Evolutionary conservation across 2,329 filamentous ascomycete species (phyloP).

Genomic region (Aspergillus fructus): DNA sequence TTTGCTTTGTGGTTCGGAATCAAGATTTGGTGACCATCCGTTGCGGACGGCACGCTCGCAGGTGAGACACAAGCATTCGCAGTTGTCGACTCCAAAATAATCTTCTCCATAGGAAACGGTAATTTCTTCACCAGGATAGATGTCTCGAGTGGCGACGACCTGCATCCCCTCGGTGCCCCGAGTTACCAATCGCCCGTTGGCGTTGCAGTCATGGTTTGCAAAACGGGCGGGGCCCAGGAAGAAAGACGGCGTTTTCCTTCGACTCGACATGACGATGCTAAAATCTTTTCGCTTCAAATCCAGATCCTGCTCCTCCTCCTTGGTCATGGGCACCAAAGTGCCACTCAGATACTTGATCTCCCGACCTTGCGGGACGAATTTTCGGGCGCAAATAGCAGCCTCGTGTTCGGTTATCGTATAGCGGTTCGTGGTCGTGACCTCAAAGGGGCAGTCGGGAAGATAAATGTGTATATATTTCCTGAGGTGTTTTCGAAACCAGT

Average conservation of each 20-base stretch:
- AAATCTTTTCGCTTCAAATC: constrained; percentile 86
- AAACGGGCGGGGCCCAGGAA: constrained; percentile 96
- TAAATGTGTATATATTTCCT: constrained; percentile 92
- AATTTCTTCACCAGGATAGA: constrained; percentile 87
- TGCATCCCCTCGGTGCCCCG: constrained; percentile 84
- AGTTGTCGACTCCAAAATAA: constrained; percentile 94
- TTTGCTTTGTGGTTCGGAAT: constrained; percentile 34
- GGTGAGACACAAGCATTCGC: constrained; percentile 86
- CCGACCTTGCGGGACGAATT: constrained; percentile 75
- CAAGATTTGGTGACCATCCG: constrained; percentile 68
- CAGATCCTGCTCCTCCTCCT: constrained; percentile 82
- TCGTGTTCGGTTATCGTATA: constrained; percentile 92
- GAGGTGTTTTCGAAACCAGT: constrained; percentile 82
- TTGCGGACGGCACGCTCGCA: constrained; percentile 76
- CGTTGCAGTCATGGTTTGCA: constrained; percentile 93
- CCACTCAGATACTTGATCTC: constrained; percentile 87
- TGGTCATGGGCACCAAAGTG: constrained; percentile 87
- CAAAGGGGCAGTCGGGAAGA: constrained; percentile 88
- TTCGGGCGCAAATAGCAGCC: constrained; percentile 79
- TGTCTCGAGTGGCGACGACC: constrained; percentile 79
- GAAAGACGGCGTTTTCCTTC: constrained; percentile 84
- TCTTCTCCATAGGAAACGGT: constrained; percentile 94
- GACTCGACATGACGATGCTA: constrained; percentile 90
- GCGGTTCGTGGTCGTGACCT: constrained; percentile 89
- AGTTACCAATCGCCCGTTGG: constrained; percentile 85